phyloP scores from a whole-genome alignment of 495 filamentous ascomycete genomes.

The Lentithecium fluviatile region DNA sequence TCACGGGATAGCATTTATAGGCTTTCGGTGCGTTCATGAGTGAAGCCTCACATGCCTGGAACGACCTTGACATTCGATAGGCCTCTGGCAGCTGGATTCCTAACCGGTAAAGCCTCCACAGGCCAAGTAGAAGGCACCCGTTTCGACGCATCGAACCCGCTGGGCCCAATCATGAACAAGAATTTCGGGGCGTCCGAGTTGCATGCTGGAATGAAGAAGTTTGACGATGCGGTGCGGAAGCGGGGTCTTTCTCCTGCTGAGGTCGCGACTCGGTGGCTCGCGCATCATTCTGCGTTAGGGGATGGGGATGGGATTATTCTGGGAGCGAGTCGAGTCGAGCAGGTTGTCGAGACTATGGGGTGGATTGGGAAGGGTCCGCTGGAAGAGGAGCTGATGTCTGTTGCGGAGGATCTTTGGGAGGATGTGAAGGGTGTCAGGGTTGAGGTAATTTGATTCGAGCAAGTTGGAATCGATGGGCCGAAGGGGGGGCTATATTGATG shows the following conservation, averaged over 20 bases:
- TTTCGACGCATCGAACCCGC: constrained; percentile 8
- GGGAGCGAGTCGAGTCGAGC: constrained; percentile 41
- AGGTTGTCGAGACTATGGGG: constrained; percentile 38
- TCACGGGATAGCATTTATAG: constrained; percentile 20
- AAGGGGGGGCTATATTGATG: no score
- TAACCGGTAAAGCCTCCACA: constrained; percentile 16
- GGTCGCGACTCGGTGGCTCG: constrained; percentile 43
- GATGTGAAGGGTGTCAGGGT: constrained; percentile 19
- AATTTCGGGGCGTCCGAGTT: constrained; percentile 10
- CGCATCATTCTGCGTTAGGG: constrained; percentile 40
- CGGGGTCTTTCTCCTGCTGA: constrained; percentile 36
- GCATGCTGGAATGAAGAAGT: constrained; percentile 10
- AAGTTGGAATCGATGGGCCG: no score
- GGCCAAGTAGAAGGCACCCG: constrained; percentile 7
- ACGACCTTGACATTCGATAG: constrained; percentile 4
- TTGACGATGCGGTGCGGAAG: constrained; percentile 10
- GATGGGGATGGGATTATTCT: constrained; percentile 43
- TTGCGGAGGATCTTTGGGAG: constrained; percentile 23
- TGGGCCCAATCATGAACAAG: not conserved
- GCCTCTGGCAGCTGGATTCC: constrained; percentile 24
- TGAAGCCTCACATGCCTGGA: not conserved
- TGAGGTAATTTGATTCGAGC: not conserved
- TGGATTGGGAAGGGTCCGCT: constrained; percentile 36
- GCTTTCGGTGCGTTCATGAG: constrained; percentile 1
- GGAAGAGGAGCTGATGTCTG: constrained; percentile 2